These are phyloP conservation scores for Trichoderma oligosporum DNA, from an alignment of 2,329 filamentous ascomycete genomes.

Conservation along the genomic window DNA sequence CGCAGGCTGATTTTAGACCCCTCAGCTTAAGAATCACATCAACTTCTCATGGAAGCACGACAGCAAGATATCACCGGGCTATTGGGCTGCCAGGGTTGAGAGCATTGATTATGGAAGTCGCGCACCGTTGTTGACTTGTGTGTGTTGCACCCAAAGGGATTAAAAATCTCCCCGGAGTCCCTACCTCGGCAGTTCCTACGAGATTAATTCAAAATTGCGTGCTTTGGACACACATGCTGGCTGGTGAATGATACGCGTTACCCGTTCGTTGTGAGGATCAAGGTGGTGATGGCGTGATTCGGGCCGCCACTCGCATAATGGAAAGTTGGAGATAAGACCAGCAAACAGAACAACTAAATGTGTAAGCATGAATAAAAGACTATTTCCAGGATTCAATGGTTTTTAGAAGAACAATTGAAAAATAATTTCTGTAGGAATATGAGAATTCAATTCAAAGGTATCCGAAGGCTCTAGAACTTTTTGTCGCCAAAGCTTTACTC, in stretches of 20 bases:
- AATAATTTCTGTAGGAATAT: neutral
- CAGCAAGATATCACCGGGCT: neutral
- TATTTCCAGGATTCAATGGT: too few relatives aligned
- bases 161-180: neutral
- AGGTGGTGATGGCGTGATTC: constrained; percentile 17
- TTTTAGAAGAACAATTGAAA: neutral
- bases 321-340: constrained; percentile 6
- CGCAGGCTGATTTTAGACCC: neutral
- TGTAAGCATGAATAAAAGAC: neutral
- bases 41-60: constrained; percentile 8
- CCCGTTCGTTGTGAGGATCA: constrained; percentile 6
- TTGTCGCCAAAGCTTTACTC: too few relatives aligned
- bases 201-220: constrained; percentile 2
- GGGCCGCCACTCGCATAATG: constrained; percentile 15
- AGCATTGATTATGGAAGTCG: neutral
- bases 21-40: constrained; percentile 8
- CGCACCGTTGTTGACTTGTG: neutral
- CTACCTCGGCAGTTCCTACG: neutral
- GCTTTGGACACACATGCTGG: neutral
- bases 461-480: too few relatives aligned
- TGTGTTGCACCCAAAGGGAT: neutral
- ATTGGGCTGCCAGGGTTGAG: neutral
- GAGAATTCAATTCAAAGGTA: neutral
- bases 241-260: neutral
- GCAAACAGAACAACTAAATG: neutral